Evolutionary conservation across 495 filamentous ascomycete species (phyloP).

Genomic region (Penicillium roqueforti): DNA sequence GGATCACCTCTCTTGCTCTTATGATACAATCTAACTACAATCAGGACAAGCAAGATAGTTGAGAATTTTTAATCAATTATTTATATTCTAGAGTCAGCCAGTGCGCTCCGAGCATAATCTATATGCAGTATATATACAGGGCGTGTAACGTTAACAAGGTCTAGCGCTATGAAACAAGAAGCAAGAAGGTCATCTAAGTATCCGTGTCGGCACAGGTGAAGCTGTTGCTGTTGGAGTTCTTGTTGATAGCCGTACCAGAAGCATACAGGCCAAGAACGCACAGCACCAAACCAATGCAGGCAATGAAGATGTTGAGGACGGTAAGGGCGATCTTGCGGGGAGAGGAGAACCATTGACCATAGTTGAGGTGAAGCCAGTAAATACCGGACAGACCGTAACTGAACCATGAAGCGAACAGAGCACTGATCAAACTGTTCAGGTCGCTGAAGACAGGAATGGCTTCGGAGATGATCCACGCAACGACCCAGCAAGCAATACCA

Average conservation of each 20-base stretch:
- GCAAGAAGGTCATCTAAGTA: slow-evolving; percentile 5
- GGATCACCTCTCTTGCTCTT: not conserved
- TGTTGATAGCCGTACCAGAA: slow-evolving; percentile 41
- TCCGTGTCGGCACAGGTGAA: slow-evolving; percentile 35
- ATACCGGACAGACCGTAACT: slow-evolving; percentile 41
- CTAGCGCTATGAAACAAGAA: not conserved
- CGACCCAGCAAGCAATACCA: slow-evolving; percentile 50
- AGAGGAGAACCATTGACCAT: slow-evolving; percentile 28
- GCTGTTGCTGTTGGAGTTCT: slow-evolving; percentile 27
- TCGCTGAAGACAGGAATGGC: slow-evolving; percentile 66
- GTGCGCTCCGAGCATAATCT: slow-evolving; percentile 5
- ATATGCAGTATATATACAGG: slow-evolving; percentile 10
- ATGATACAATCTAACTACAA: not conserved
- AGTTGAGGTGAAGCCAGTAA: slow-evolving; percentile 43
- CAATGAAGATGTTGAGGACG: slow-evolving; percentile 27
- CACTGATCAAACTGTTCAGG: slow-evolving; percentile 48
- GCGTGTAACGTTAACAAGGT: not conserved
- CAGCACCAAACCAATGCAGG: slow-evolving; percentile 22
- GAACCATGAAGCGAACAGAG: slow-evolving; percentile 42
- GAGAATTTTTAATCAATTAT: slow-evolving; percentile 10
- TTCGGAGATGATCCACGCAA: slow-evolving; percentile 66
- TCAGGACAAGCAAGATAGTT: not conserved
- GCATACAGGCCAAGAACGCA: slow-evolving; percentile 39
- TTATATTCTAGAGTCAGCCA: slow-evolving; percentile 11
- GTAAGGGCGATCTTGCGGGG: slow-evolving; percentile 32